Percentiles rank a stretch among this genome's conserved stretches.
Conservation (phyloP, 345 rosid species). For the Lepidium sativum region DNA sequence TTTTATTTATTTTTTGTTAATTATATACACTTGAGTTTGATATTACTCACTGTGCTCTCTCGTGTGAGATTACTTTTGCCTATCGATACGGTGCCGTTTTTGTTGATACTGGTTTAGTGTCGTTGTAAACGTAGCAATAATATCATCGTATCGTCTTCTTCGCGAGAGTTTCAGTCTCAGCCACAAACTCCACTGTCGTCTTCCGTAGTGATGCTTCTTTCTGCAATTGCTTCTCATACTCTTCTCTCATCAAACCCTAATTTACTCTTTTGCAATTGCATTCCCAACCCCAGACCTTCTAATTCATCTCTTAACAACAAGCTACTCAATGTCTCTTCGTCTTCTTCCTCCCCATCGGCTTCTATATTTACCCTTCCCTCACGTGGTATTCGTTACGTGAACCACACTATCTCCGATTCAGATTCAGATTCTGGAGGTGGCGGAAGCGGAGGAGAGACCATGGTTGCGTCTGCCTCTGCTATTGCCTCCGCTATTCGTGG, state of each 20-base stretch:
- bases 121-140: neutral
- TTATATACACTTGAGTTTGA: too few species aligned
- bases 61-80: neutral
- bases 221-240: constrained; percentile 34
- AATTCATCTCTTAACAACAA: constrained; percentile 17
- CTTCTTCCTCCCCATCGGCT: constrained; percentile 25
- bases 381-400: constrained; percentile 40
- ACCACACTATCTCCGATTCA: constrained; percentile 32
- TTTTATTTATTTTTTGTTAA: too few species aligned
- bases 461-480: constrained; percentile 70
- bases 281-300: constrained; percentile 17
- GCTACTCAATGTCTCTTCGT: constrained; percentile 29
- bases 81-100: neutral
- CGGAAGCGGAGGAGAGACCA: constrained; percentile 1
- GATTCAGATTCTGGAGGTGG: constrained; percentile 11
- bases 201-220: constrained; percentile 47
- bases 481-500: constrained; percentile 61
- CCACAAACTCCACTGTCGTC: constrained; percentile 18
- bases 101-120: too few species aligned
- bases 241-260: constrained; percentile 23
- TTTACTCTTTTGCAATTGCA: constrained; percentile 19
- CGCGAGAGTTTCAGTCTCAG: constrained; percentile 21
- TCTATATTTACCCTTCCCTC: constrained; percentile 12
- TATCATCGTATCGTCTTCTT: constrained; percentile 20
- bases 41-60: too few species aligned